These are phyloP conservation scores for Trametes cinnabarina DNA, from an alignment of 768 basidiomycete genomes.

Conservation along the genomic window DNA sequence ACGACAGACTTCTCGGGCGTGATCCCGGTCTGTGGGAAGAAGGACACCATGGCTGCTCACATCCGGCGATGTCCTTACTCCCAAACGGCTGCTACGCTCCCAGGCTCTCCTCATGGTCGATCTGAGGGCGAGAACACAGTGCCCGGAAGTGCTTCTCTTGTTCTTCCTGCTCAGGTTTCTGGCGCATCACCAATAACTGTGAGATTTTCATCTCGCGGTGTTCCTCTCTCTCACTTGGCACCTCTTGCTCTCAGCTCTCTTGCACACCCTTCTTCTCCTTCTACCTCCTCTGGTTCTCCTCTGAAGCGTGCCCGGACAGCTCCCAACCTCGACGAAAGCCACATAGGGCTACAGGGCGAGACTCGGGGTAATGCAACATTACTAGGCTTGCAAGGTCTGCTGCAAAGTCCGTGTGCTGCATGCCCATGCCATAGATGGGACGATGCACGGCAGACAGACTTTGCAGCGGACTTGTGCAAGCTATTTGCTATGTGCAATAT, in stretches of 20 bases:
- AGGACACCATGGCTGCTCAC: neutral
- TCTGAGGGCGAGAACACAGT: neutral
- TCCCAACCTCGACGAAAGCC: too few relatives aligned
- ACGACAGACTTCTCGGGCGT: neutral
- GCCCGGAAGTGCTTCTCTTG: neutral
- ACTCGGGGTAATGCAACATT: too few relatives aligned
- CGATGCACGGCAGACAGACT: conserved; percentile 1
- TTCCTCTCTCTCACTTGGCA: neutral
- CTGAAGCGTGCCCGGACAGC: too few relatives aligned
- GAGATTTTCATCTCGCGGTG: neutral
- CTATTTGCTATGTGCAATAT: conserved; percentile 19
- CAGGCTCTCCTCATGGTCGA: neutral
- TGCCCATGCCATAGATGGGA: neutral
- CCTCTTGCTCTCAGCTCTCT: too few relatives aligned
- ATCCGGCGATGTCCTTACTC: neutral
- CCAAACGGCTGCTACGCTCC: neutral
- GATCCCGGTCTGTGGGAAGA: neutral
- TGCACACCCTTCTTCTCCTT: too few relatives aligned
- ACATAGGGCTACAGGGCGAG: too few relatives aligned
- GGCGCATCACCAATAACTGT: neutral
- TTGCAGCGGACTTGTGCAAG: conserved; percentile 22
- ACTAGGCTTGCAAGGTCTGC: neutral
- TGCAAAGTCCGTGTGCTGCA: neutral
- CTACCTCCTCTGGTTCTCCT: too few relatives aligned
- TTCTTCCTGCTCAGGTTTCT: neutral